Evolutionary conservation across 176 grass and related monocot species (phyloP).

Genomic region (Tillandsia leiboldiana): DNA sequence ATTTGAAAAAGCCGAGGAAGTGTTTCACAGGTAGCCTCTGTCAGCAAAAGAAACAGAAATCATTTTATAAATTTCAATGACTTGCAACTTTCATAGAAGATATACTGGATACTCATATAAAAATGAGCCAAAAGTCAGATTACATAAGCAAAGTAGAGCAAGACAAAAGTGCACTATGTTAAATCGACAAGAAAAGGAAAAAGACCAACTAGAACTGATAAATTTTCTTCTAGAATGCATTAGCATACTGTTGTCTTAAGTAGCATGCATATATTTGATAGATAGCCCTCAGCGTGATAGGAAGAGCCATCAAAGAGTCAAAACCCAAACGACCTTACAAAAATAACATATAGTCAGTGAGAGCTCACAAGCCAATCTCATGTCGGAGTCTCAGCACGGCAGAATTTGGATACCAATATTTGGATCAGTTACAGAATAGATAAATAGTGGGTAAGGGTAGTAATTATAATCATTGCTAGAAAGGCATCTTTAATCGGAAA

Average conservation of each 20-base stretch:
- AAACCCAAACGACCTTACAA: not conserved
- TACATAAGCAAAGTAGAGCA: not conserved
- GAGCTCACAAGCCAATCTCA: too few species aligned
- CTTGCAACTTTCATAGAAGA: not conserved
- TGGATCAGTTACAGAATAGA: too few species aligned
- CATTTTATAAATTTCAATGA: conserved; percentile 16
- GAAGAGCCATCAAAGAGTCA: not conserved
- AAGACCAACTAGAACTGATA: too few species aligned
- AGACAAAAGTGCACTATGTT: not conserved
- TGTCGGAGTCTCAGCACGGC: too few species aligned
- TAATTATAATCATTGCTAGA: too few species aligned
- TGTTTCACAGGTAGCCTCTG: conserved; percentile 88
- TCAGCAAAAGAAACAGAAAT: not conserved
- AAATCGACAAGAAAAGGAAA: too few species aligned
- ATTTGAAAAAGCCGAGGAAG: conserved; percentile 95
- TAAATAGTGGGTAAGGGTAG: too few species aligned
- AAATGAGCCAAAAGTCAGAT: not conserved
- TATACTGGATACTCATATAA: not conserved
- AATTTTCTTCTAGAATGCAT: too few species aligned
- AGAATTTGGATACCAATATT: too few species aligned
- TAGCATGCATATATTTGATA: not conserved
- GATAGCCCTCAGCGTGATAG: not conserved
- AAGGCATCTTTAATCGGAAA: too few species aligned
- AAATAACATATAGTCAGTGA: not conserved
- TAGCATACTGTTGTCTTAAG: not conserved